Evolutionary conservation across 2,329 filamentous ascomycete genomes (phyloP).

Genomic region (Chrysoporthe deuterocubensis): DNA sequence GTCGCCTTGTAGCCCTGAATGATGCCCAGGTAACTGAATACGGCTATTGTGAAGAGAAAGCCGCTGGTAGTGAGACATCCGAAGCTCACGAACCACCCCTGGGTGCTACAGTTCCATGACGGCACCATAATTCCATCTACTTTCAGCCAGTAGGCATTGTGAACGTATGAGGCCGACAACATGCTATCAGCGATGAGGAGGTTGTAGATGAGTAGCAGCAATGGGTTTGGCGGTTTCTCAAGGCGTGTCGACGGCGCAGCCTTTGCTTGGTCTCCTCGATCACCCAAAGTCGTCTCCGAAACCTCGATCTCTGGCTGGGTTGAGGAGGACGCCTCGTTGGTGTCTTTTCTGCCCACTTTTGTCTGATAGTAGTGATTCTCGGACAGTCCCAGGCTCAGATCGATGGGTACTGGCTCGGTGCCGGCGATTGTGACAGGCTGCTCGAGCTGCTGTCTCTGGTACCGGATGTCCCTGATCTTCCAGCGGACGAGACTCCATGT

Average conservation of each 20-base stretch:
- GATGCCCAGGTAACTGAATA: conserved; percentile 69
- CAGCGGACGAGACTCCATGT: conserved; percentile 37
- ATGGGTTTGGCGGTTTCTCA: conserved; percentile 61
- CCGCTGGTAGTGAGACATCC: conserved; percentile 69
- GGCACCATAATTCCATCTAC: conserved; percentile 58
- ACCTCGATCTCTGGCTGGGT: neutral
- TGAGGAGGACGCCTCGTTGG: neutral
- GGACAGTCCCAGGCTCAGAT: conserved; percentile 36
- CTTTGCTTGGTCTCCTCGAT: neutral
- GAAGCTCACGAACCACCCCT: conserved; percentile 71
- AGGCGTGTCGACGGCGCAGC: conserved; percentile 17
- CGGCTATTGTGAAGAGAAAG: conserved; percentile 68
- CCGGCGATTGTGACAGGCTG: neutral
- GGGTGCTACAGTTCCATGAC: conserved; percentile 60
- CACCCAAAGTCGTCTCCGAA: conserved; percentile 4
- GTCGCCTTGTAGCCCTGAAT: conserved; percentile 59
- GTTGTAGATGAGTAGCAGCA: conserved; percentile 71
- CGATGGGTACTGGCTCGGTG: conserved; percentile 21
- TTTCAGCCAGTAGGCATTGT: conserved; percentile 64
- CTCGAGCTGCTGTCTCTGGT: neutral
- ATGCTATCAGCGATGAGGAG: conserved; percentile 70
- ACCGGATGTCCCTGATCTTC: conserved; percentile 32
- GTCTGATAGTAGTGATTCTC: conserved; percentile 33
- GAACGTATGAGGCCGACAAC: conserved; percentile 65
- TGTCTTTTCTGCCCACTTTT: conserved; percentile 5